Percentiles rank a stretch among this genome's conserved stretches.
phyloP scores from a whole-genome alignment of 1,284 basidiomycete species.

The Austroboletus olivaceoglutinosus region DNA sequence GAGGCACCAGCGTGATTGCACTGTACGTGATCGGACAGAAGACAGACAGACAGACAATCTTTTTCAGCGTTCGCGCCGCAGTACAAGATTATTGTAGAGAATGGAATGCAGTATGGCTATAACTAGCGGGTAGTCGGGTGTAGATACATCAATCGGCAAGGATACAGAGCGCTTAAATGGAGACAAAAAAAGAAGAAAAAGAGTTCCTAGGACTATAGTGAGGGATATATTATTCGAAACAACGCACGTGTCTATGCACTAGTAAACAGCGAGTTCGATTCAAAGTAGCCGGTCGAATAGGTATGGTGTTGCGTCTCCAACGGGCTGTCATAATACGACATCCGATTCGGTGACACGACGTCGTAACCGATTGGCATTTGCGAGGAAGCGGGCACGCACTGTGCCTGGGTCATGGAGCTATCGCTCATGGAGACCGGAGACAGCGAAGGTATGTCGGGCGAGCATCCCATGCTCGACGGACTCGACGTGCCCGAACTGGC shows the following conservation, averaged over 20 bases:
- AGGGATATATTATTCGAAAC: slow-evolving; percentile 22
- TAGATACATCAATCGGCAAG: slow-evolving; percentile 23
- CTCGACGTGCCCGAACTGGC: slow-evolving; percentile 32
- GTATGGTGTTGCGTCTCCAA: slow-evolving; percentile 22
- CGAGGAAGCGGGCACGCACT: slow-evolving; percentile 21
- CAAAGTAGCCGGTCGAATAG: slow-evolving; percentile 24
- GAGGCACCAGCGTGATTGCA: slow-evolving; percentile 3
- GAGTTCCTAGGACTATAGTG: slow-evolving; percentile 14
- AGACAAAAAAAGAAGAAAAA: neutral
- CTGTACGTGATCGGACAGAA: slow-evolving; percentile 3
- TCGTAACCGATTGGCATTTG: slow-evolving; percentile 27
- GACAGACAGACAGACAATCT: neutral
- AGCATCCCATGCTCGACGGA: slow-evolving; percentile 28
- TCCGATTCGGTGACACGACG: slow-evolving; percentile 20
- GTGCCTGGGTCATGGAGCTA: slow-evolving; percentile 14
- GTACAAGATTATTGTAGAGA: slow-evolving; percentile 10
- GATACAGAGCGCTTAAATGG: slow-evolving; percentile 20
- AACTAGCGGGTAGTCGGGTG: slow-evolving; percentile 8
- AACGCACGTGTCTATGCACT: slow-evolving; percentile 20
- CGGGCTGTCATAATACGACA: slow-evolving; percentile 30
- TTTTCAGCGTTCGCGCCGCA: slow-evolving; percentile 12
- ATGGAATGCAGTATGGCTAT: slow-evolving; percentile 14
- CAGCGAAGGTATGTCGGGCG: slow-evolving; percentile 28
- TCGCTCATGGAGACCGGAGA: slow-evolving; percentile 23
- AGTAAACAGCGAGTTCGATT: slow-evolving; percentile 27